phyloP scores from a whole-genome alignment of 2,329 filamentous ascomycete species.

The Rhynchosporium secalis region DNA sequence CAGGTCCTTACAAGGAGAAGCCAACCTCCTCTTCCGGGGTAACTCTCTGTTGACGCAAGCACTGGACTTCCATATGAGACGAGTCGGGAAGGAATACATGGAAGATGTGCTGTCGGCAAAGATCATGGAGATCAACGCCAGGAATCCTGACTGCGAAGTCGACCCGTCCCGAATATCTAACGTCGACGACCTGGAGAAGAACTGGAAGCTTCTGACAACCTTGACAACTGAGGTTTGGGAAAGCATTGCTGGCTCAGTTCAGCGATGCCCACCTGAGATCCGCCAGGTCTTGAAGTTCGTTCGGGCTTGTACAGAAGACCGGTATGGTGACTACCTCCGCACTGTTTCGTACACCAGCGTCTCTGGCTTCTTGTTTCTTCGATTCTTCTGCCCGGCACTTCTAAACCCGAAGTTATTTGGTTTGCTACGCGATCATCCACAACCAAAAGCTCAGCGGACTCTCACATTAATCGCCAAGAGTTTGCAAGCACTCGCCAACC shows the following conservation, averaged over 20 bases:
- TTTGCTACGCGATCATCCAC: conserved; percentile 78
- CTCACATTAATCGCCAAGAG: conserved; percentile 91
- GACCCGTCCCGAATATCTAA: conserved; percentile 77
- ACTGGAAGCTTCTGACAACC: conserved; percentile 76
- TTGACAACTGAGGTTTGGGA: conserved; percentile 85
- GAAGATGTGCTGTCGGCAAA: conserved; percentile 85
- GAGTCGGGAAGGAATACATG: conserved; percentile 88
- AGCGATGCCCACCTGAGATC: conserved; percentile 76
- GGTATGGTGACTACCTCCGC: conserved; percentile 88
- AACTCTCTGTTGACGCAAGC: conserved; percentile 93
- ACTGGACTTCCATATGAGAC: conserved; percentile 92
- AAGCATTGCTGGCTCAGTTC: conserved; percentile 73
- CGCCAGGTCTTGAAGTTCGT: conserved; percentile 88
- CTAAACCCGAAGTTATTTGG: conserved; percentile 93
- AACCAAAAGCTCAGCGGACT: conserved; percentile 78
- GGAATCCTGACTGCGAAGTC: conserved; percentile 91
- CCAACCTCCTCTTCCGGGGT: conserved; percentile 90
- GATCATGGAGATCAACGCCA: conserved; percentile 83
- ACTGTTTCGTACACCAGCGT: conserved; percentile 92
- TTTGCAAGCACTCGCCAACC: conserved; percentile 84
- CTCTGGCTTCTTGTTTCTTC: conserved; percentile 89
- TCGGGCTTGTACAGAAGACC: conserved; percentile 86
- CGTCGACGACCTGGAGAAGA: conserved; percentile 72
- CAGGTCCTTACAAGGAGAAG: conserved; percentile 79
- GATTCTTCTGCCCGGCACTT: conserved; percentile 96